Base-by-base conservation (phyloP, 1,284 basidiomycete genomes). In the Fomitopsis betulina region DNA sequence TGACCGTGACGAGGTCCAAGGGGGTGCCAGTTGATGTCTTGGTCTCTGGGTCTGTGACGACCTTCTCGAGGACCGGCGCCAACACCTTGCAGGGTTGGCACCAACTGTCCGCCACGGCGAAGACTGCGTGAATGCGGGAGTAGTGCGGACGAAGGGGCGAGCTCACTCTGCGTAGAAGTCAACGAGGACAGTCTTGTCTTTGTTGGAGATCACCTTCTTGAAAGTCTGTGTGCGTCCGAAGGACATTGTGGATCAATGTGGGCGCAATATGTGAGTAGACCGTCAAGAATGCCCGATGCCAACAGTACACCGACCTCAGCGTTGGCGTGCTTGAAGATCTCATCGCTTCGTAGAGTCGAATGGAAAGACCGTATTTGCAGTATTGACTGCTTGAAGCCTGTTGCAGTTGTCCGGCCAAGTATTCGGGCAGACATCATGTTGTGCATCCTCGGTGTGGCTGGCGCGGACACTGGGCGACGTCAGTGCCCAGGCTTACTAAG, bases 121-220 rank as follows among this genome's bases (percentile, higher is more conserved):
- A 39, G n/a, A 19, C n/a, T 15, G n/a, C 21, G 32, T 30, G 30
- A 60, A 19, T 37, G 15, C 25, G 17, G 55, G 15, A 12, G 56
- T 38, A n/a, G 47, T 21, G 37, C 54, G 32, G 30, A 38, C n/a
- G 35, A 19, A 13, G 25, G 23, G 7, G 12, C 33, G 19, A 15
- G 78, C 85, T 49, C 65, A 89, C 89, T 89, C 81, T 51, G 89
- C 89, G 66, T 89, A 87, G 64, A 91, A 91, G 64, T 91, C 89
- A 13, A 89, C 87, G 6, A 91, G 72, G 33, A 87, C 80, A 35
- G 88, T 70, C 58, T 81, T 80, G 58, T 81, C 77, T 59, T 76
- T 75, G 27, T 63, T 71, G 55, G 56, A 72, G 65, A 60, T 72
- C 70, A 57, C 74, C 58, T 78, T 76, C 45, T 73, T 65, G 65